These are phyloP conservation scores for Mangifera indica DNA, from an alignment of 345 rosid species.

Conservation along the genomic window DNA sequence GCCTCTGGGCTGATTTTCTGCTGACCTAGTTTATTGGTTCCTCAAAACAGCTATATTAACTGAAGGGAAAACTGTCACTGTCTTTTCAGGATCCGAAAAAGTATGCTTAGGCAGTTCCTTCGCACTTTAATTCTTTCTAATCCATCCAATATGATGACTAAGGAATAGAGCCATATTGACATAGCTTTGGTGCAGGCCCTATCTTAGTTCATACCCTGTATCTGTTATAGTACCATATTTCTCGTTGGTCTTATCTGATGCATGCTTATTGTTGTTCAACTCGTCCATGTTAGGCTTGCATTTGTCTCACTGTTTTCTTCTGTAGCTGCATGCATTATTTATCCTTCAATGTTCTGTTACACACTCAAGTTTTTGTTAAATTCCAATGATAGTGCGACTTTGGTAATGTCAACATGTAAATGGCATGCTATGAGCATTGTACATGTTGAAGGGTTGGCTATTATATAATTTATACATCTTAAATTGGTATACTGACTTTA, in stretches of 20 bases:
- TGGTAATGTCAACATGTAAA: background rate
- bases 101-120: too few relatives aligned
- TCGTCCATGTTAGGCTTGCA: background rate
- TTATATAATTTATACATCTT: slow-evolving; percentile 20
- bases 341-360: slow-evolving; percentile 5
- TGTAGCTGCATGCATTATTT: background rate
- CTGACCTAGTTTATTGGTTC: background rate
- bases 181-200: too few relatives aligned
- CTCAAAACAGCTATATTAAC: background rate
- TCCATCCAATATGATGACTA: too few relatives aligned
- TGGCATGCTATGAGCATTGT: background rate
- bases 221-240: background rate
- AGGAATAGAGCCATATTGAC: too few relatives aligned
- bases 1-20: background rate
- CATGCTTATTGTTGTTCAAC: slow-evolving; percentile 11
- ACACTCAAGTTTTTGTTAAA: background rate
- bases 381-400: background rate
- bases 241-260: background rate
- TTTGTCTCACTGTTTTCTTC: background rate
- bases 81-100: too few relatives aligned
- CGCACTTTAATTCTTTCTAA: too few relatives aligned
- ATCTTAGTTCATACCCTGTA: background rate
- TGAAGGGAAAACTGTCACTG: background rate
- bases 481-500: background rate
- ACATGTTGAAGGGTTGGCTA: slow-evolving; percentile 18